A percentile compares a stretch with the other conserved stretches of the same genome.
These are phyloP conservation scores for Dalbergia cultrata DNA, from an alignment of 306 rosid genomes.

Conservation along the genomic window DNA sequence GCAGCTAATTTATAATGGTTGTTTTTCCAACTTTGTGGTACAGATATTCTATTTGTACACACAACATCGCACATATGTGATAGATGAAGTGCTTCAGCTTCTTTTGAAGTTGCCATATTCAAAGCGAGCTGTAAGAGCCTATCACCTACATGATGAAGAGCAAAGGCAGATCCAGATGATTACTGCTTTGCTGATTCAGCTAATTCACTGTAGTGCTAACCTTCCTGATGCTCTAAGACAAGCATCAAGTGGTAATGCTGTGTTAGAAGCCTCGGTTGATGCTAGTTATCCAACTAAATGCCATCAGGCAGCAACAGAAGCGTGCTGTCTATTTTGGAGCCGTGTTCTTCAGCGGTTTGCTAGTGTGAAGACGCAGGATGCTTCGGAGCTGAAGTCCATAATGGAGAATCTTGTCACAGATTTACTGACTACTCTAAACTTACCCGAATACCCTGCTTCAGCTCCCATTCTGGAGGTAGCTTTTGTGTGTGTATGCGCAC, in stretches of 20 bases:
- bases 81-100: constrained; percentile 91
- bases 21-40: constrained; percentile 45
- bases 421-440: constrained; percentile 82
- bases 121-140: constrained; percentile 89
- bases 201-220: constrained; percentile 91
- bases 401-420: constrained; percentile 95
- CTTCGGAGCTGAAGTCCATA: constrained; percentile 84
- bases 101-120: constrained; percentile 90
- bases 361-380: constrained; percentile 85
- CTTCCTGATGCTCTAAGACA: constrained; percentile 88
- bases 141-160: constrained; percentile 92
- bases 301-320: constrained; percentile 76
- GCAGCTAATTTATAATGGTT: constrained; percentile 19
- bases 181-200: constrained; percentile 91
- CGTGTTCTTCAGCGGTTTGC: constrained; percentile 93
- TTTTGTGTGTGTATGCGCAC: constrained; percentile 11
- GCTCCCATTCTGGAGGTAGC: constrained; percentile 91
- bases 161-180: constrained; percentile 98
- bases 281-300: constrained; percentile 73
- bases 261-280: constrained; percentile 81
- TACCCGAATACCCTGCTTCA: constrained; percentile 98
- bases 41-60: constrained; percentile 92
- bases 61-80: constrained; percentile 89
- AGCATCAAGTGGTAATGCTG: constrained; percentile 70
- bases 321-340: constrained; percentile 90